These are phyloP conservation scores for Geotrichum aggregatum DNA, from an alignment of 1,139 yeast species.

Conservation along the genomic window DNA sequence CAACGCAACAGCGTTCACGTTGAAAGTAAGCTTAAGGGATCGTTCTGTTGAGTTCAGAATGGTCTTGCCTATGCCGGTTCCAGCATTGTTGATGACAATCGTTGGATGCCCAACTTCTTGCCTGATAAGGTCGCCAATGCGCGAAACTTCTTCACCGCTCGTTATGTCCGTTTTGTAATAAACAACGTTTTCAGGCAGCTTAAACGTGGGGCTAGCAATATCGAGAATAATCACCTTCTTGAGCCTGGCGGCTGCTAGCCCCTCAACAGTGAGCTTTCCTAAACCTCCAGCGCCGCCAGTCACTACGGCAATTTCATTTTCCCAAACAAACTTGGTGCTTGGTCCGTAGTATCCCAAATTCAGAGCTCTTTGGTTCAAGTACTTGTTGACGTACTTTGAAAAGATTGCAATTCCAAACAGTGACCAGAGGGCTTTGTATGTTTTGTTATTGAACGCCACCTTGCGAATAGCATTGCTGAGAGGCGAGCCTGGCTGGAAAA, in stretches of 20 bases:
- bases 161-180: slow-evolving; percentile 41
- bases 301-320: slow-evolving; percentile 19
- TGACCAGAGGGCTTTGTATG: background rate
- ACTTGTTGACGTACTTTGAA: slow-evolving; percentile 12
- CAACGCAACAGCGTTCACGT: slow-evolving; percentile 57
- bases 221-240: slow-evolving; percentile 19
- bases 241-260: slow-evolving; percentile 10
- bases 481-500: background rate
- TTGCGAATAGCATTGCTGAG: background rate
- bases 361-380: slow-evolving; percentile 12
- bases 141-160: slow-evolving; percentile 38
- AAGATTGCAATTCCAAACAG: slow-evolving; percentile 9
- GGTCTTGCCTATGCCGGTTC: slow-evolving; percentile 55
- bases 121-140: slow-evolving; percentile 40
- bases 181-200: slow-evolving; percentile 7
- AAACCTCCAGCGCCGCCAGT: slow-evolving; percentile 23
- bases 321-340: slow-evolving; percentile 4
- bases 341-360: slow-evolving; percentile 14
- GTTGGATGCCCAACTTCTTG: slow-evolving; percentile 51
- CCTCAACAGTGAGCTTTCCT: slow-evolving; percentile 17
- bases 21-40: slow-evolving; percentile 54
- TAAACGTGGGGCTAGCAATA: slow-evolving; percentile 11
- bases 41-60: slow-evolving; percentile 49
- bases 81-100: slow-evolving; percentile 68
- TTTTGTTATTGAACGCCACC: background rate